Conservation (phyloP, 2,329 filamentous ascomycete species). For the Aspergillus jensenii region DNA sequence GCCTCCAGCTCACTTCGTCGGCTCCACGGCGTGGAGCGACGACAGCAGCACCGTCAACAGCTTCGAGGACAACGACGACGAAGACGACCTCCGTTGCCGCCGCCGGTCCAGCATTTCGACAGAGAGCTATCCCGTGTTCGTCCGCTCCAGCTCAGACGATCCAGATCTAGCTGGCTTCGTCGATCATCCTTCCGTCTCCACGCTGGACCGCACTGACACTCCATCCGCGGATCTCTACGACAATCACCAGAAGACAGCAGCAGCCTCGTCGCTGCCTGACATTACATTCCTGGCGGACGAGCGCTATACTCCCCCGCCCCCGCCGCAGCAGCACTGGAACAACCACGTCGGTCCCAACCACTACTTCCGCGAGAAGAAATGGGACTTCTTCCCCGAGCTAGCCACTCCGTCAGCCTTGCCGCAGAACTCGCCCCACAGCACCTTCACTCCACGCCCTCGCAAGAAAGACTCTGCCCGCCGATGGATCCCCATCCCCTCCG, state of each 20-base stretch:
- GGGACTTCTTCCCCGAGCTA: slow-evolving; percentile 42
- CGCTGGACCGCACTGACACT: slow-evolving; percentile 2
- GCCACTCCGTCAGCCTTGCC: slow-evolving; percentile 30
- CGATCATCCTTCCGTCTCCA: slow-evolving; percentile 24
- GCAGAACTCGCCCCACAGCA: slow-evolving; percentile 12
- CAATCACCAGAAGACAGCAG: background rate
- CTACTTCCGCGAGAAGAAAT: slow-evolving; percentile 43
- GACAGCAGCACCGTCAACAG: slow-evolving; percentile 30
- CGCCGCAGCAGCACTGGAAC: slow-evolving; percentile 20
- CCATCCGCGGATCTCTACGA: slow-evolving; percentile 11
- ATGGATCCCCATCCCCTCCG: slow-evolving; percentile 27
- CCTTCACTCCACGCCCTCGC: slow-evolving; percentile 13
- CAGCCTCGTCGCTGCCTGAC: background rate
- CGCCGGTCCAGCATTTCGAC: slow-evolving; percentile 22
- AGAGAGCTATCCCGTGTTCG: slow-evolving; percentile 34
- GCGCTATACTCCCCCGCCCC: slow-evolving; percentile 21
- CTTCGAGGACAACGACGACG: slow-evolving; percentile 11
- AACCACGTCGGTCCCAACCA: slow-evolving; percentile 29
- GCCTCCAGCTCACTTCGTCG: slow-evolving; percentile 2
- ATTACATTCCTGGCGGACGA: slow-evolving; percentile 21
- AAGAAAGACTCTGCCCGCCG: slow-evolving; percentile 25
- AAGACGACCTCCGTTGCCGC: background rate
- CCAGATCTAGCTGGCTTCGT: slow-evolving; percentile 28
- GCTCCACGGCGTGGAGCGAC: slow-evolving; percentile 30
- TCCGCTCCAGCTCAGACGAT: slow-evolving; percentile 30